phyloP scores from a whole-genome alignment of 2,329 filamentous ascomycete species.

The Alternaria brassicicola region DNA sequence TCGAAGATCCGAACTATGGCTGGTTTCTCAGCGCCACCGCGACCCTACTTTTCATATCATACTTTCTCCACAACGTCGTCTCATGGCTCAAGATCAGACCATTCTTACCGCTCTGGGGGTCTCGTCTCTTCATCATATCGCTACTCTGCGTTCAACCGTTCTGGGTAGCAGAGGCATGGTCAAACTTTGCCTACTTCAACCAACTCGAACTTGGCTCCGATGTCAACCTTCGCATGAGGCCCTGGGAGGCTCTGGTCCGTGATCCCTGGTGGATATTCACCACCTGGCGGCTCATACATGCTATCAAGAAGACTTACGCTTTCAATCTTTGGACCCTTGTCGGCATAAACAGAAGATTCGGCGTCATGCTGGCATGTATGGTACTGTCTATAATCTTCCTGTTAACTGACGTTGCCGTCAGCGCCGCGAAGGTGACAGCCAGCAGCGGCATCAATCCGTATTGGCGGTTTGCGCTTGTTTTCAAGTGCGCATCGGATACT shows the following conservation, averaged over 20 bases:
- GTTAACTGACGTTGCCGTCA: constrained; percentile 40
- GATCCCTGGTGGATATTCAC: constrained; percentile 49
- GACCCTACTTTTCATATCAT: constrained; percentile 45
- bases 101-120: constrained; percentile 44
- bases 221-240: constrained; percentile 37
- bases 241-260: constrained; percentile 41
- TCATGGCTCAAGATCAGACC: constrained; percentile 46
- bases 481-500: constrained; percentile 46
- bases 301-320: constrained; percentile 43
- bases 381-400: constrained; percentile 40
- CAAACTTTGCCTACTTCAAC: constrained; percentile 47
- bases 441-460: constrained; percentile 45
- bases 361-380: constrained; percentile 46
- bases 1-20: constrained; percentile 39
- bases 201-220: constrained; percentile 29
- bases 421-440: constrained; percentile 32
- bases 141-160: constrained; percentile 44
- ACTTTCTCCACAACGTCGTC: constrained; percentile 45
- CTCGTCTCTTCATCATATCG: constrained; percentile 40
- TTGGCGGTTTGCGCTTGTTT: constrained; percentile 45
- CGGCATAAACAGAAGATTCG: constrained; percentile 40
- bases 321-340: constrained; percentile 36
- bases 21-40: constrained; percentile 46
- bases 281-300: constrained; percentile 39
- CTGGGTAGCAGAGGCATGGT: constrained; percentile 46